Evolutionary conservation across 345 rosid species (phyloP).

Genomic region (Sisymbrium irio): DNA sequence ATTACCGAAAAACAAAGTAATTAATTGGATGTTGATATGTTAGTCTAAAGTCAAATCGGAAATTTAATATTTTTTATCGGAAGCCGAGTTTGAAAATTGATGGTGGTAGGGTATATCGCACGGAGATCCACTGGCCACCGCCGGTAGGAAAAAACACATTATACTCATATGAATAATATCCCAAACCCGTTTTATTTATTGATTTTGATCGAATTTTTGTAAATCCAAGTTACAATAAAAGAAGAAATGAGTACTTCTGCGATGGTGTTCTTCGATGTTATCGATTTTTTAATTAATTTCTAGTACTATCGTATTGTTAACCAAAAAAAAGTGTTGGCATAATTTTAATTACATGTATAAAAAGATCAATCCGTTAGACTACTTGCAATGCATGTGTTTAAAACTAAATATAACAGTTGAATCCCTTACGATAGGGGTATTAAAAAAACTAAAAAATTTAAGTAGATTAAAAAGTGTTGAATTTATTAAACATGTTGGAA

Average conservation of each 20-base stretch:
- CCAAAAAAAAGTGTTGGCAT: not conserved
- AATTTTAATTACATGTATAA: not conserved
- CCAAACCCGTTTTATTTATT: not conserved
- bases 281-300: not conserved
- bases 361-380: no score
- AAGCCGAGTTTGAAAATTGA: constrained; percentile 9
- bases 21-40: not conserved
- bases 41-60: constrained; percentile 9
- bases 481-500: no score
- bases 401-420: no score
- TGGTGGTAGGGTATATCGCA: constrained; percentile 6
- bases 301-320: not conserved
- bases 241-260: not conserved
- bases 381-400: no score
- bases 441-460: no score
- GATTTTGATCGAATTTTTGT: not conserved
- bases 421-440: no score
- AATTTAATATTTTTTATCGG: not conserved
- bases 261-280: not conserved
- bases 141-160: not conserved
- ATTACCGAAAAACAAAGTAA: not conserved
- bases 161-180: not conserved
- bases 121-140: constrained; percentile 9
- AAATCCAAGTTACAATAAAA: not conserved
- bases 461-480: no score